Base-by-base conservation (phyloP, 2,329 filamentous ascomycete species). In the Calonectria multiphialidica region DNA sequence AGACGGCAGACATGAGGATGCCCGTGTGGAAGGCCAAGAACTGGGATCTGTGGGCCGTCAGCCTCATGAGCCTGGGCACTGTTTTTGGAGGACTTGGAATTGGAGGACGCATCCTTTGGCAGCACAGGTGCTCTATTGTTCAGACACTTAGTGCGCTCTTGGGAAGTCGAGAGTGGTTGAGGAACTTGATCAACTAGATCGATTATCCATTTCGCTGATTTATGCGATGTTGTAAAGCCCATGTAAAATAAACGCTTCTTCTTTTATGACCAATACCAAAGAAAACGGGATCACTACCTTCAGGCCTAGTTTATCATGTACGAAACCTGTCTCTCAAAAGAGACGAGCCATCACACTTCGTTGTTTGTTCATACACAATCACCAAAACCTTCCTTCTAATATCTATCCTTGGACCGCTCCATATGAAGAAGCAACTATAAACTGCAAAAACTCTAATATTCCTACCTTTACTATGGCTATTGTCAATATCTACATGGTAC, bases 1-100 rank as follows among this genome's bases (percentile, higher is more conserved):
- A 87, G 76, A 87, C 85, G 2, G 84, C 85, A 0, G 84, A 86
- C 71, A 80, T 80, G 72, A 79, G 85, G 18, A 87, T 87, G 84
- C 78, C 84, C 0, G 45, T 70, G 6, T 86, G 81, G 78, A 82
- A 82, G 57, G 83, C 82, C 0, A 80, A 77, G 49, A 87, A 86
- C 67, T 83, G 81, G 84, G 84, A 87, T 67, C 73, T 86, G 77
- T 74, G 73, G 75, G 23, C 74, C 9, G 64, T 81, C 2, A 75
- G 75, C 35, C 74, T 85, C 28, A 83, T 85, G 70, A 83, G 85
- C 68, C 64, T 84, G 12, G 53, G 53, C 5, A 74, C 45, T 16
- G 33, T 69, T 2, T 63, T 55, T 21, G 57, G 44, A 9, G 66
- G 66, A 10, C 28, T 69, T n/a, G 57, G 66, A 5, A 42, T 63